phyloP scores from a whole-genome alignment of 768 basidiomycete genomes.

The Pisolithus marmoratus region DNA sequence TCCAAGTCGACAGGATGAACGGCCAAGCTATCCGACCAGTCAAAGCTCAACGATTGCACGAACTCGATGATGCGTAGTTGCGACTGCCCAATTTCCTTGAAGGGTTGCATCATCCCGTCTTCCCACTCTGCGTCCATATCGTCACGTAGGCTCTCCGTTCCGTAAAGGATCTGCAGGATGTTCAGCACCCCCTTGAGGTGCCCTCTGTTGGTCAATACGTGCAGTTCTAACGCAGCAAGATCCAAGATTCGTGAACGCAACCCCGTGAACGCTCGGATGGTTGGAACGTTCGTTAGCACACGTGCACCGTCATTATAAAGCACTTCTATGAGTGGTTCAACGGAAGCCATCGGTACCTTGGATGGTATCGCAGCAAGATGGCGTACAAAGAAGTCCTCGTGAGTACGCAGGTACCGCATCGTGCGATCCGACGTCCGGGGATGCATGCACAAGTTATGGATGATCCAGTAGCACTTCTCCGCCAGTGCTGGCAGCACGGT shows the following conservation, averaged over 20 bases:
- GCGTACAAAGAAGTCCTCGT: conserved; percentile 84
- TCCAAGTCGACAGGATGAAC: conserved; percentile 55
- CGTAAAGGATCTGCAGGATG: conserved; percentile 78
- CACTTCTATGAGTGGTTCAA: conserved; percentile 50
- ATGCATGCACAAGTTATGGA: conserved; percentile 87
- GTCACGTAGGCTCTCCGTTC: conserved; percentile 49
- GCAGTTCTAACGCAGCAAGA: conserved; percentile 81
- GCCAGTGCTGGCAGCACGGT: conserved; percentile 68
- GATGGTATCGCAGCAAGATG: conserved; percentile 78
- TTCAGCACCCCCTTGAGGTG: conserved; percentile 69
- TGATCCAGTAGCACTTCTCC: conserved; percentile 76
- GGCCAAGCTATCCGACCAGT: conserved; percentile 75
- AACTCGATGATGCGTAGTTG: conserved; percentile 84
- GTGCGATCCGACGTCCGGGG: conserved; percentile 74
- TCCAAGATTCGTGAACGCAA: conserved; percentile 83
- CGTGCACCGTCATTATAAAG: conserved; percentile 68
- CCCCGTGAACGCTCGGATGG: conserved; percentile 71
- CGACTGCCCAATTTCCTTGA: conserved; percentile 73
- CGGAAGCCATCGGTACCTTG: conserved; percentile 44
- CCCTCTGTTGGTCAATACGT: conserved; percentile 74
- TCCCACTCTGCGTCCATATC: conserved; percentile 30
- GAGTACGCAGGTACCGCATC: conserved; percentile 80
- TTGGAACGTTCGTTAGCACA: conserved; percentile 59
- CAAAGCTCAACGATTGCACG: conserved; percentile 79
- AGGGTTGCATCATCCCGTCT: conserved; percentile 45